phyloP scores from a whole-genome alignment of 1,284 basidiomycete species.

The Ustanciosporium gigantosporum region DNA sequence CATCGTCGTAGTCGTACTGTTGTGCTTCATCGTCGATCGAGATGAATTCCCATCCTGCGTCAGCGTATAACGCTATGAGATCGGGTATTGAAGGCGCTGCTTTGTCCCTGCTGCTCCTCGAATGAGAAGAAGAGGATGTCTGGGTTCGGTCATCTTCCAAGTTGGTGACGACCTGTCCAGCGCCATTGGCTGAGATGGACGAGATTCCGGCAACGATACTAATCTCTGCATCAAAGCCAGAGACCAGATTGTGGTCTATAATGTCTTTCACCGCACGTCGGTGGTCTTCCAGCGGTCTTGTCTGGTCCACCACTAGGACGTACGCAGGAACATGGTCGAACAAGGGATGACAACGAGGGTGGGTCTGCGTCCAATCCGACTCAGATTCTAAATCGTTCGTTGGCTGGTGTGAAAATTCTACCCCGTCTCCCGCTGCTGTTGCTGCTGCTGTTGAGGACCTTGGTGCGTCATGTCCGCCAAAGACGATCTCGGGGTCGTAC shows the following conservation, averaged over 20 bases:
- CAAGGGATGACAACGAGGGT: not conserved
- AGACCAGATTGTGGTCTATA: constrained; percentile 8
- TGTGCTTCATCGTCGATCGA: constrained; percentile 31
- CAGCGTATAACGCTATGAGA: constrained; percentile 41
- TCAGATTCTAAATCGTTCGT: too few species aligned
- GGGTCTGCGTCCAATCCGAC: not conserved
- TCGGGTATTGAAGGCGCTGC: constrained; percentile 16
- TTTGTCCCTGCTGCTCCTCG: too few species aligned
- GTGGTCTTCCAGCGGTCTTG: constrained; percentile 18
- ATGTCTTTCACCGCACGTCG: not conserved
- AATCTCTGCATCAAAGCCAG: constrained; percentile 24
- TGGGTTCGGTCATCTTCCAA: constrained; percentile 6
- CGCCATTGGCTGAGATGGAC: constrained; percentile 2
- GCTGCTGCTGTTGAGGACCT: not conserved
- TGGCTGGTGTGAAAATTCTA: too few species aligned
- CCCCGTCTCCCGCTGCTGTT: not conserved
- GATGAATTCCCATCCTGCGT: constrained; percentile 51
- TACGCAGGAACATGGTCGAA: constrained; percentile 17
- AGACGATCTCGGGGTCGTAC: not conserved
- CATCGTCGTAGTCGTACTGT: constrained; percentile 9
- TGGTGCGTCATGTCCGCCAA: too few species aligned
- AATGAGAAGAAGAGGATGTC: not conserved
- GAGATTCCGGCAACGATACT: constrained; percentile 29
- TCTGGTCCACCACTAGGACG: constrained; percentile 23
- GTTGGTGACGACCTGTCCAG: constrained; percentile 4